These are phyloP conservation scores for Rhizopogon salebrosus DNA, from an alignment of 768 basidiomycete genomes.

Conservation along the genomic window DNA sequence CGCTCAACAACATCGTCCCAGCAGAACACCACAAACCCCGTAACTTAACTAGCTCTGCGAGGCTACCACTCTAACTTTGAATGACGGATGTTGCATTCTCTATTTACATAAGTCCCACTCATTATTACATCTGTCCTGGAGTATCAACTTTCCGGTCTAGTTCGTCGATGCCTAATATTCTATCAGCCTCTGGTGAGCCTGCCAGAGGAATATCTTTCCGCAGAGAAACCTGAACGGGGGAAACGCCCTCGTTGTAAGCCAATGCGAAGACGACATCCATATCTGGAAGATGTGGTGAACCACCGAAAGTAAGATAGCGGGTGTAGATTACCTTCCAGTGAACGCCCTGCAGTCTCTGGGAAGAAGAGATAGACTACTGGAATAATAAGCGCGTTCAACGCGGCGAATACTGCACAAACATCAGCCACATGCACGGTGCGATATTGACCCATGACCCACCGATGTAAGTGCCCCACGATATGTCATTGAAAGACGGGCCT, in stretches of 20 bases:
- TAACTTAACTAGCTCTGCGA: neutral
- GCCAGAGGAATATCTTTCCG: conserved; percentile 40
- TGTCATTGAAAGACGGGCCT: conserved; percentile 52
- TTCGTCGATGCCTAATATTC: conserved; percentile 30
- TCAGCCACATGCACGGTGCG: neutral
- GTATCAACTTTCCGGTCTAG: neutral
- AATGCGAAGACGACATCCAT: conserved; percentile 46
- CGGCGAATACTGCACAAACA: conserved; percentile 40
- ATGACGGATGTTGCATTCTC: neutral
- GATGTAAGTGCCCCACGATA: conserved; percentile 57
- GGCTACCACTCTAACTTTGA: too few relatives aligned
- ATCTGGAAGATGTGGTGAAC: neutral
- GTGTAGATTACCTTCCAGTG: conserved; percentile 39
- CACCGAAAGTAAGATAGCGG: neutral
- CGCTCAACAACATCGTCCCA: neutral
- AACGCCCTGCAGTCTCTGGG: conserved; percentile 56
- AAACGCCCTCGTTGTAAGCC: conserved; percentile 38
- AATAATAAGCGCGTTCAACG: conserved; percentile 50
- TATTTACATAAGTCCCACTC: neutral
- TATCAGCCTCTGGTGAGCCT: conserved; percentile 40
- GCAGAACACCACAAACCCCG: neutral
- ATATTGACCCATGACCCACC: conserved; percentile 22
- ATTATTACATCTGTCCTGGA: neutral
- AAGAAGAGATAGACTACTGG: conserved; percentile 57
- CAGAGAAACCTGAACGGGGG: conserved; percentile 38